Percentiles rank a stretch among this genome's conserved stretches.
Evolutionary conservation across 768 basidiomycete species (phyloP).

Genomic region (Agrocybe chaxingu): DNA sequence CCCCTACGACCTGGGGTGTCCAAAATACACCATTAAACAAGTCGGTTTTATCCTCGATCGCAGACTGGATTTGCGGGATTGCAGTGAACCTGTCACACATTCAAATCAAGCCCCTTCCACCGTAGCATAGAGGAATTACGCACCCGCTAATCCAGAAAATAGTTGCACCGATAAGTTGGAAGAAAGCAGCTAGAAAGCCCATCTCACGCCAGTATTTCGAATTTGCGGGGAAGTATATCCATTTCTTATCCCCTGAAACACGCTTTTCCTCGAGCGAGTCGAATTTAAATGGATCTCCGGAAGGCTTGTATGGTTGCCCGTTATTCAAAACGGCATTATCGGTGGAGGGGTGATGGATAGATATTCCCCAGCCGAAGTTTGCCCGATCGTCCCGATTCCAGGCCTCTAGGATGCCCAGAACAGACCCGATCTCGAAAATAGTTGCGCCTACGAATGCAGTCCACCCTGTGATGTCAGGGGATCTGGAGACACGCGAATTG

Average conservation of each 20-base stretch:
- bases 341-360: too few relatives aligned
- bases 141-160: constrained; percentile 61
- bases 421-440: constrained; percentile 51
- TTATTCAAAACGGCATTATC: too few relatives aligned
- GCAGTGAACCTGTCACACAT: constrained; percentile 26
- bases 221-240: constrained; percentile 38
- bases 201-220: constrained; percentile 38
- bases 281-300: too few relatives aligned
- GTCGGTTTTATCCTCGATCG: constrained; percentile 23
- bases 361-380: too few relatives aligned
- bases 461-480: constrained; percentile 36
- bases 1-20: constrained; percentile 63
- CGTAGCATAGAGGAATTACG: constrained; percentile 11
- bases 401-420: constrained; percentile 52
- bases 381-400: constrained; percentile 43
- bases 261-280: too few relatives aligned
- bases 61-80: constrained; percentile 31
- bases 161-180: constrained; percentile 53
- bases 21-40: constrained; percentile 51
- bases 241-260: constrained; percentile 8
- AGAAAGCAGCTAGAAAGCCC: constrained; percentile 46
- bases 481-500: constrained; percentile 23
- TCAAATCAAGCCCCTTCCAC: background rate
- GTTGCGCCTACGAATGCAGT: constrained; percentile 57
- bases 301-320: too few relatives aligned